Conservation (phyloP, 1,284 basidiomycete species). For the Malassezia japonica region DNA sequence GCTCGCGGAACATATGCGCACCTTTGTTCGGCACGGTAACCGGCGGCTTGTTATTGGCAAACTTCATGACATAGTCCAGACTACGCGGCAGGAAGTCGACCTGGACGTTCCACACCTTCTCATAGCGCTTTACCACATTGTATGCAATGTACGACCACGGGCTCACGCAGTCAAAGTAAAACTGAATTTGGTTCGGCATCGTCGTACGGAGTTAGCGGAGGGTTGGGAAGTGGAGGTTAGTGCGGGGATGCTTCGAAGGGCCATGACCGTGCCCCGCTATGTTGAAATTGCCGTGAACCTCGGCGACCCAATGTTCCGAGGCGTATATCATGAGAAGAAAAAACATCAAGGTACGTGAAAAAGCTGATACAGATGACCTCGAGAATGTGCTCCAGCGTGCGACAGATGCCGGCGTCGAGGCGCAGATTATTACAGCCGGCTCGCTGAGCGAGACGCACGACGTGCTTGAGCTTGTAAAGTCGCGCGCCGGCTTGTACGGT, state of each 20-base stretch:
- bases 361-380: conserved; percentile 63
- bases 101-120: conserved; percentile 30
- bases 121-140: conserved; percentile 30
- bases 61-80: conserved; percentile 43
- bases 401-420: conserved; percentile 59
- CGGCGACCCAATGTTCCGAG: conserved; percentile 51
- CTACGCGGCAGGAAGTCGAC: conserved; percentile 32
- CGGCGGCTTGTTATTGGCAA: conserved; percentile 38
- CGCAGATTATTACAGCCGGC: conserved; percentile 74
- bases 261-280: conserved; percentile 13
- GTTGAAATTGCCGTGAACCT: conserved; percentile 54
- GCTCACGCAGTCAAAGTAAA: conserved; percentile 42
- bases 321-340: conserved; percentile 51
- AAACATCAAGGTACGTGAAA: too few relatives aligned
- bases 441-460: conserved; percentile 60
- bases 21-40: conserved; percentile 41
- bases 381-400: conserved; percentile 59
- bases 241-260: background rate
- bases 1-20: conserved; percentile 28
- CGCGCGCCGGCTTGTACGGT: conserved; percentile 59
- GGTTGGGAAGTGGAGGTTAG: background rate
- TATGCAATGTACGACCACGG: conserved; percentile 42
- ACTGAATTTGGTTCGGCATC: conserved; percentile 28
- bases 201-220: too few relatives aligned
- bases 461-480: conserved; percentile 59